Evolutionary conservation across 495 filamentous ascomycete species (phyloP), one percentile per base, ranked within the genome.

Genomic region (Neurospora sp.): DNA sequence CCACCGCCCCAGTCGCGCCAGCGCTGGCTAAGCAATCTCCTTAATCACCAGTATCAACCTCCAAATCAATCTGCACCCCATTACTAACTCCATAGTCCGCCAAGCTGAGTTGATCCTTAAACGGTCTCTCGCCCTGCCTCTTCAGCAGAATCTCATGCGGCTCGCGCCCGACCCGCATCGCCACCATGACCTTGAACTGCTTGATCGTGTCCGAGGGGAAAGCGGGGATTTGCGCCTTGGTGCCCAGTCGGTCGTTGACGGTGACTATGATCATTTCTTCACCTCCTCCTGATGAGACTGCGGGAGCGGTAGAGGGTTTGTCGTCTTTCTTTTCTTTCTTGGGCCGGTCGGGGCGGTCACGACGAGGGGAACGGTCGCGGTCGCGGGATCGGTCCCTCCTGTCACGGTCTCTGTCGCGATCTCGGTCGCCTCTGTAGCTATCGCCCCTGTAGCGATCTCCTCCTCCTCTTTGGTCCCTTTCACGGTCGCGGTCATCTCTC

Each of bases 231-330:
- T 91, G 89, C 65, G 93, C 92, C 78, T 96, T 97, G 12, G 94
- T 97, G 22, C 94, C 94, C 31, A 98, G 83, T 37, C 94, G 88
- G 82, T 98, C 94, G 78, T 98, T 97, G 75, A 98, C 91, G 76
- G 93, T 88, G 17, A 98, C 94, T 31, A 96, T 87, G 71, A 97
- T 98, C 91, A 97, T 94, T 40, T 90, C 90, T 78, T 95, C 92
- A 3, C 84, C 82, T 31, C 81, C 72, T 73, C 70, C 20, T 10
- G 27, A 31, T 3, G 27, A 31, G 27, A 31, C 27, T 31, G 70
- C 42, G 76, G 79, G 59, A 77, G 79, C 17, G 73, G 75, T 37
- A 72, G 73, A 3, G 74, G 40, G 44, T 4, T 48, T 48, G n/a
- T 48, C 4, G 45, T 71, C 22, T 41, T 59, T 68, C 16, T 61